A percentile compares a stretch with the other conserved stretches of the same genome.
These are phyloP conservation scores for Lignosus rhinocerotis DNA, from an alignment of 1,284 basidiomycete genomes.

Conservation along the genomic window DNA sequence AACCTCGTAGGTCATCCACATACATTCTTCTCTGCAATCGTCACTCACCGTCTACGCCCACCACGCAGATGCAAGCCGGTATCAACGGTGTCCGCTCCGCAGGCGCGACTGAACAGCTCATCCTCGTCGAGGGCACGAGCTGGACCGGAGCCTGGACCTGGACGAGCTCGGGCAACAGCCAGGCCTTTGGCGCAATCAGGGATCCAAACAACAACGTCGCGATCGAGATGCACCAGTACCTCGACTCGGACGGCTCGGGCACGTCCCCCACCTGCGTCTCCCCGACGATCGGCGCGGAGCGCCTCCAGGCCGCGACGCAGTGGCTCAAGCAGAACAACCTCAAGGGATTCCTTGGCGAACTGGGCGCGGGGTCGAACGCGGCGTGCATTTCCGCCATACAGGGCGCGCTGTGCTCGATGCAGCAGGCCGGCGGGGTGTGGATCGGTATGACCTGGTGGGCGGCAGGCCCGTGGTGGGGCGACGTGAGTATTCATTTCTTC, in stretches of 20 bases:
- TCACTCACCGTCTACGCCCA: background rate
- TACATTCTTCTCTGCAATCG: background rate
- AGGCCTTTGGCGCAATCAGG: slow-evolving; percentile 49
- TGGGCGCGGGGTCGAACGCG: slow-evolving; percentile 58
- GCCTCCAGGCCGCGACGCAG: slow-evolving; percentile 52
- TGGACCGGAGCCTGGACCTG: slow-evolving; percentile 48
- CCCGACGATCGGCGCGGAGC: slow-evolving; percentile 58
- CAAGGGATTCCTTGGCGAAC: slow-evolving; percentile 66
- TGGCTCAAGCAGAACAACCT: slow-evolving; percentile 62
- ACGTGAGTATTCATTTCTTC: slow-evolving; percentile 38
- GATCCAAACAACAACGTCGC: slow-evolving; percentile 66
- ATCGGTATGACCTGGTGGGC: slow-evolving; percentile 60
- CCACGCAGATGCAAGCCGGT: slow-evolving; percentile 55
- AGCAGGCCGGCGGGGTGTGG: slow-evolving; percentile 51
- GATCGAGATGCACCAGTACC: slow-evolving; percentile 71
- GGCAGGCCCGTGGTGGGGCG: slow-evolving; percentile 63
- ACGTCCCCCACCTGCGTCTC: slow-evolving; percentile 57
- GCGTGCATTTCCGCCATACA: slow-evolving; percentile 53
- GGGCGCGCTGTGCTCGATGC: slow-evolving; percentile 59
- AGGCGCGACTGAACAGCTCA: slow-evolving; percentile 55
- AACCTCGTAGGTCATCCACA: slow-evolving; percentile 38
- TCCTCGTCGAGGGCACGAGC: slow-evolving; percentile 48
- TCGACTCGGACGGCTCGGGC: slow-evolving; percentile 65
- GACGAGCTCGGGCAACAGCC: slow-evolving; percentile 55
- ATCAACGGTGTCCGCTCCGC: slow-evolving; percentile 60